Conservation (phyloP, 306 rosid species). For the Quercus variabilis region DNA sequence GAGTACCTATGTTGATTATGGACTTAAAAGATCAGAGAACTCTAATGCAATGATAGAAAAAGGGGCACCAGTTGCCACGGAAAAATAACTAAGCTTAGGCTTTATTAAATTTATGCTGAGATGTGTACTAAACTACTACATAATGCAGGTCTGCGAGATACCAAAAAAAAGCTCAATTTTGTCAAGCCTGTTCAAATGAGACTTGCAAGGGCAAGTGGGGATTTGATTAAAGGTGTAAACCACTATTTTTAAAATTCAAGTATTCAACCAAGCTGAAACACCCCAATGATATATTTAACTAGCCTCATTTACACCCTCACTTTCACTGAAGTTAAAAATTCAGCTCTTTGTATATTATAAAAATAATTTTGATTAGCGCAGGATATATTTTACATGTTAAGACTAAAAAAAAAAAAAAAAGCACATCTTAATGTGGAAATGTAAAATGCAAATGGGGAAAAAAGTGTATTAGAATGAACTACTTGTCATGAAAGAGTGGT, state of each 20-base stretch:
- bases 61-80: not conserved
- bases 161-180: not conserved
- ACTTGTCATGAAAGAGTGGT: not conserved
- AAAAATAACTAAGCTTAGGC: not conserved
- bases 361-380: not conserved
- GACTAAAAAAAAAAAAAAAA: not conserved
- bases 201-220: not conserved
- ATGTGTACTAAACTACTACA: not conserved
- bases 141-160: slow-evolving; percentile 1
- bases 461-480: not conserved
- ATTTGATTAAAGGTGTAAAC: not conserved
- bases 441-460: not conserved
- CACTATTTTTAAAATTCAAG: not conserved
- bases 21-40: not conserved
- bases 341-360: not conserved
- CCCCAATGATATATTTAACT: not conserved
- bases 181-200: not conserved
- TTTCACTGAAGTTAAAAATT: not conserved
- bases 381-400: not conserved
- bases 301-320: not conserved
- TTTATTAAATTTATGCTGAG: too few relatives aligned
- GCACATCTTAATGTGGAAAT: not conserved
- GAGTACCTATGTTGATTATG: not conserved
- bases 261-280: not conserved
- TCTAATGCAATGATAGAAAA: not conserved